Base-by-base conservation (phyloP, 768 basidiomycete genomes). In the Tubosaeta sp. region DNA sequence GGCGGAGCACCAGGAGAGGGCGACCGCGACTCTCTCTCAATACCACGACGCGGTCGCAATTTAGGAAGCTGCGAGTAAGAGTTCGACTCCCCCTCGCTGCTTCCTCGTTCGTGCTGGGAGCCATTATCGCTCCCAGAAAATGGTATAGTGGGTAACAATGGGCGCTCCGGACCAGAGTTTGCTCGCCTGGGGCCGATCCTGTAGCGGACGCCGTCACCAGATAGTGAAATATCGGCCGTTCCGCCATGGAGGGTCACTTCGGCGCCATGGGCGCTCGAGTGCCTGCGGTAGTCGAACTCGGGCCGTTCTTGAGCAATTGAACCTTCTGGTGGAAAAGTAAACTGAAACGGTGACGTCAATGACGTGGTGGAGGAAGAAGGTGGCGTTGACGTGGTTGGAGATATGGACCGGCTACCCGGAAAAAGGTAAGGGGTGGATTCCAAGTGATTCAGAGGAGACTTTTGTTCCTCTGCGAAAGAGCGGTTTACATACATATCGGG, bases 211-310 rank as follows among this genome's bases (percentile, higher is more conserved):
- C 74, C 73, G 52, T 86, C 84, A 55, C 74, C 72, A 47, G 77
- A 57, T 39, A 82, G 63, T 18, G 86, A 82, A 41, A 89, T 78
- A 65, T 89, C 83, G 31, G 87, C 82, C 6, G 83, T 85, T 51
- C 85, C 86, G 42, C 84, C 84, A 51, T 87, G 86, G 31, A 89
- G 76, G 10, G 83, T 82, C 43, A 87, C 77, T 53, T 87, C 83
- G 38, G 84, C 71, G 52, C 71, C 69, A 54, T 78, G 79, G 41
- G 74, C 65, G 61, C 70, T 72, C 24, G 79, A 73, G 55, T 78
- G 76, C 52, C 83, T 79, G 59, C 84, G 81, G 61, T 80, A 86
- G 68, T 82, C 82, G 66, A 81, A 85, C 44, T 86, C 84, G 50
- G 79, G 41, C 42, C 81, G 77, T 48, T 86, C 83, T 53, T 81